Conservation (phyloP, 202 grass and related monocot species). For the Eragrostis tef region DNA sequence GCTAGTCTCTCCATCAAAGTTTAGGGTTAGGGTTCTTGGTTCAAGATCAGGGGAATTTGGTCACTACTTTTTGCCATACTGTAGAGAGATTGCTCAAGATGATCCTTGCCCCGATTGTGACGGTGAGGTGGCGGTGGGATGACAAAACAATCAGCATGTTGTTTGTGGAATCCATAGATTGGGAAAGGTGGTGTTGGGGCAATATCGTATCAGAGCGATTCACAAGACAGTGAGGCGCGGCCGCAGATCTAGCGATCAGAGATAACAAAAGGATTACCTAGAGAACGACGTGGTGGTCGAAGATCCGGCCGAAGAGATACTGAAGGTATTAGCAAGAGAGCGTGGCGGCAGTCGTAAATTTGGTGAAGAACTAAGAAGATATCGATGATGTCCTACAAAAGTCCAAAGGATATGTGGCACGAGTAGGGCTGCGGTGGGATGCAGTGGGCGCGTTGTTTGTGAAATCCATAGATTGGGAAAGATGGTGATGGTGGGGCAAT, state of each 20-base stretch:
- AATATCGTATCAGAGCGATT: background rate
- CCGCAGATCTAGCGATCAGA: background rate
- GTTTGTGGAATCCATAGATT: background rate
- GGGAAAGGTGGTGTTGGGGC: background rate
- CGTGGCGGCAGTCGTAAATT: too few species aligned
- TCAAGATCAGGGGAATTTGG: background rate
- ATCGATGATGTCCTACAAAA: too few species aligned
- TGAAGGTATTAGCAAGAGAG: too few species aligned
- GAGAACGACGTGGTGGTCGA: too few species aligned
- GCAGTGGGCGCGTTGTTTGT: background rate
- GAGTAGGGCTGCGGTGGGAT: background rate
- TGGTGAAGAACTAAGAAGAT: too few species aligned
- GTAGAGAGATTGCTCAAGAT: background rate
- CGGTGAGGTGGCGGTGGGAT: background rate
- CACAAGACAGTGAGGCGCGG: background rate
- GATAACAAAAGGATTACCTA: background rate
- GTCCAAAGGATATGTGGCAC: too few species aligned
- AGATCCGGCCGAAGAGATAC: too few species aligned
- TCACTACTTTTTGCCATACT: background rate
- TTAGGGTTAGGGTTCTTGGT: background rate
- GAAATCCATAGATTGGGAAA: background rate
- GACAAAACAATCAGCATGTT: background rate
- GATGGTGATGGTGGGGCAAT: background rate
- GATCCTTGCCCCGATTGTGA: background rate
- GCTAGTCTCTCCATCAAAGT: background rate